Conservation (phyloP, 2,329 filamentous ascomycete genomes). For the Phoma sp. region DNA sequence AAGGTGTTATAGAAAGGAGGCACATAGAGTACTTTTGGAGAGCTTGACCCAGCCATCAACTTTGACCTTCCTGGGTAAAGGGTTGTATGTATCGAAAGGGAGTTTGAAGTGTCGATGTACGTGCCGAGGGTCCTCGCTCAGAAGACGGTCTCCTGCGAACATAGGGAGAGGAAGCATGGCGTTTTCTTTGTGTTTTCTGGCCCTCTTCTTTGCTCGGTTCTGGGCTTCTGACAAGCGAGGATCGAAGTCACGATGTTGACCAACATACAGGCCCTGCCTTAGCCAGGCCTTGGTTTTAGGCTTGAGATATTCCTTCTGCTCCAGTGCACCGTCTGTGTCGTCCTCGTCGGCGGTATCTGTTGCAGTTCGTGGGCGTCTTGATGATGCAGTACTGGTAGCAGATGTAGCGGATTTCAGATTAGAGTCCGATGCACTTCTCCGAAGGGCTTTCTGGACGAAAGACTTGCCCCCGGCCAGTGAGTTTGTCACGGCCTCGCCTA, state of each 20-base stretch:
- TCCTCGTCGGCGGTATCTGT: constrained; percentile 23
- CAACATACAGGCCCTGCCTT: constrained; percentile 82
- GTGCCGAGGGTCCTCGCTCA: constrained; percentile 63
- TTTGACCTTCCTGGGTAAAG: constrained; percentile 84
- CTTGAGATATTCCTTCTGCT: constrained; percentile 31
- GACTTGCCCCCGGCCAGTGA: constrained; percentile 48
- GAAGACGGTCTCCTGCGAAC: constrained; percentile 73
- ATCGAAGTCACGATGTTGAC: constrained; percentile 64
- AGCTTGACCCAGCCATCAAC: constrained; percentile 92
- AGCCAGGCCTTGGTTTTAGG: constrained; percentile 75
- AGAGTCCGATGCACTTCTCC: constrained; percentile 36
- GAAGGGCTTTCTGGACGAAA: constrained; percentile 38
- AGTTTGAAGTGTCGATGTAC: constrained; percentile 79
- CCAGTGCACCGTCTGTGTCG: constrained; percentile 18
- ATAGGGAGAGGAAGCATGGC: constrained; percentile 75
- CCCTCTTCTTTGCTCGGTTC: constrained; percentile 47
- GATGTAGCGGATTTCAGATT: constrained; percentile 26
- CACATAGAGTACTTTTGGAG: constrained; percentile 75
- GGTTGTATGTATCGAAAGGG: constrained; percentile 88
- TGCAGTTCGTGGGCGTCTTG: constrained; percentile 35
- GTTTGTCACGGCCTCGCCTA: constrained; percentile 34
- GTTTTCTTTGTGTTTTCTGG: constrained; percentile 55
- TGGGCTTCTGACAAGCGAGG: constrained; percentile 56
- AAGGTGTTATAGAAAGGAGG: not conserved
- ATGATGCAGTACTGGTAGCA: constrained; percentile 18